Evolutionary conservation across 257 asterid species (phyloP).

Genomic region (Nicotiana attenuata): DNA sequence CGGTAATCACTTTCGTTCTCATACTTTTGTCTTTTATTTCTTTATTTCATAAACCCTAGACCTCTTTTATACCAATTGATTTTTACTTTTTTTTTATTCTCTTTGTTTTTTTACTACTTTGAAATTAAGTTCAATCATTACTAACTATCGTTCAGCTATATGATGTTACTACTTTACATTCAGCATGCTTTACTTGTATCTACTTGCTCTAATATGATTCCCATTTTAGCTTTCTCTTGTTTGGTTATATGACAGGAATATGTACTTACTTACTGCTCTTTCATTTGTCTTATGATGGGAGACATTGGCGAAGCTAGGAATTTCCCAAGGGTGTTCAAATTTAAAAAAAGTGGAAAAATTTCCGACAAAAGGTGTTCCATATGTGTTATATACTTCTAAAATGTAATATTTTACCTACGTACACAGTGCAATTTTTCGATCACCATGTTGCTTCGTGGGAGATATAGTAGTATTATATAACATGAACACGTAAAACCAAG

Average conservation of each 20-base stretch:
- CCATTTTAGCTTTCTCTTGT: not conserved
- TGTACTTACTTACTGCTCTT: too few species aligned
- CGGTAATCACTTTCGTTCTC: slow-evolving; percentile 25
- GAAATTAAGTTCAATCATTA: not conserved
- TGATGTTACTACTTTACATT: not conserved
- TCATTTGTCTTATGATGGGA: not conserved
- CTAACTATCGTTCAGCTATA: not conserved
- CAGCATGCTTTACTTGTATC: not conserved
- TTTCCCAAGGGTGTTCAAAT: too few species aligned
- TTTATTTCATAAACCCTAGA: not conserved
- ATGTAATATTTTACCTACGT: too few species aligned
- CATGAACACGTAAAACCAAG: not conserved
- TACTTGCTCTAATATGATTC: not conserved
- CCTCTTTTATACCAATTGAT: not conserved
- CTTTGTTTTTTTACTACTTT: not conserved
- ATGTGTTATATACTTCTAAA: too few species aligned
- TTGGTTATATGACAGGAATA: not conserved
- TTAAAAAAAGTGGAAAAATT: too few species aligned
- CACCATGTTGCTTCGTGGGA: too few species aligned
- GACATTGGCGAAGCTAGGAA: too few species aligned
- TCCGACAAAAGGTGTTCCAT: too few species aligned
- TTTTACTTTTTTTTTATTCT: not conserved
- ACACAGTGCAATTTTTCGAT: too few species aligned
- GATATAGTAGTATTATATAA: not conserved
- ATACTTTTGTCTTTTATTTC: not conserved